These are phyloP conservation scores for Phytophthora chlamydospora DNA, from an alignment of 352 stramenopile species.

Conservation along the genomic window DNA sequence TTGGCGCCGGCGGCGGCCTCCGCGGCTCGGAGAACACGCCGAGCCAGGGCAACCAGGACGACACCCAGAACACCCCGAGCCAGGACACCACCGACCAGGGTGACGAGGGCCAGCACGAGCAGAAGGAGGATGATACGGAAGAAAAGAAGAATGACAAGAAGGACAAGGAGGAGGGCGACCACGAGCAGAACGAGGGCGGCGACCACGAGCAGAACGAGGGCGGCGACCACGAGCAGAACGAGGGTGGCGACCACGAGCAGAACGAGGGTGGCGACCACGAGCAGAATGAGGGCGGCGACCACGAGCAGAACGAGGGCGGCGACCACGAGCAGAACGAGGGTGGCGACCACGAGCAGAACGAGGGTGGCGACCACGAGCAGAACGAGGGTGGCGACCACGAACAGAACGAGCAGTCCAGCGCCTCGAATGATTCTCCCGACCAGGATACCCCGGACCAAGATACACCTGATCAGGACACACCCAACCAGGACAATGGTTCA, in stretches of 20 bases:
- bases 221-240: not conserved
- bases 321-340: not conserved
- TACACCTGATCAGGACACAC: conserved; percentile 1
- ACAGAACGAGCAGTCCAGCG: not conserved
- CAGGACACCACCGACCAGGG: conserved; percentile 14
- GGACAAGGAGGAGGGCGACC: not conserved
- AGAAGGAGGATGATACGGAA: conserved; percentile 13
- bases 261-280: conserved; percentile 1
- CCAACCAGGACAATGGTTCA: conserved; percentile 9
- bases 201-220: conserved; percentile 8
- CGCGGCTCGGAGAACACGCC: conserved; percentile 21
- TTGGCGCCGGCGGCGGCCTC: conserved; percentile 30
- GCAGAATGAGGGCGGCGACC: not conserved
- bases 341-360: not conserved
- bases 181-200: conserved; percentile 5
- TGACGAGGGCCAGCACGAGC: conserved; percentile 18
- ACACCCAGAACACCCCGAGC: conserved; percentile 14
- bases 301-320: not conserved
- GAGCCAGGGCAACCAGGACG: conserved; percentile 12
- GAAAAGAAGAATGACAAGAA: conserved; percentile 4
- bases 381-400: not conserved
- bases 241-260: not conserved
- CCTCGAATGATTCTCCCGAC: too few relatives aligned
- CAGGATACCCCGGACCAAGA: not conserved
- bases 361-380: conserved; percentile 4